Conservation (phyloP, 1,284 basidiomycete genomes). For the Entoloma clypeatum region DNA sequence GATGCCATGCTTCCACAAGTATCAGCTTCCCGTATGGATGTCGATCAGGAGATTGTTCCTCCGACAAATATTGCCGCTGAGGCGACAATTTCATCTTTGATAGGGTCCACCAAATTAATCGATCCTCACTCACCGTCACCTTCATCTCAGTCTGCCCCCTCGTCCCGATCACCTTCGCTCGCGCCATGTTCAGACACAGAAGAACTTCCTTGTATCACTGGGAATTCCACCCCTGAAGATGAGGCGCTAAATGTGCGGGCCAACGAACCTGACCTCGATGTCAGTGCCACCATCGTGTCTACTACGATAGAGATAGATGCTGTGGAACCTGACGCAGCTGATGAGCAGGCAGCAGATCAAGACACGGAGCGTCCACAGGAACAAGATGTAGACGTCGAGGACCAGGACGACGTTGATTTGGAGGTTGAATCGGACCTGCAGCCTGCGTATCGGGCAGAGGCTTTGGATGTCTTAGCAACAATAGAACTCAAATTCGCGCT, state of each 20-base stretch:
- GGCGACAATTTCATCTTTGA: slow-evolving; percentile 46
- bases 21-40: slow-evolving; percentile 20
- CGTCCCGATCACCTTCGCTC: slow-evolving; percentile 45
- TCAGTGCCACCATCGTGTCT: slow-evolving; percentile 9
- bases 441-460: slow-evolving; percentile 74
- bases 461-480: slow-evolving; percentile 69
- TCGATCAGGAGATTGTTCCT: slow-evolving; percentile 38
- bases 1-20: slow-evolving; percentile 5
- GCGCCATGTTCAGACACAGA: slow-evolving; percentile 18
- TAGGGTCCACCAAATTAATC: slow-evolving; percentile 44
- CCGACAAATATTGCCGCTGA: slow-evolving; percentile 39
- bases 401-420: slow-evolving; percentile 36
- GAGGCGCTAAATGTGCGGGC: slow-evolving; percentile 17
- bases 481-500: slow-evolving; percentile 79
- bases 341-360: slow-evolving; percentile 28
- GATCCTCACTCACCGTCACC: slow-evolving; percentile 33
- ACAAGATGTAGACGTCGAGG: slow-evolving; percentile 22
- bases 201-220: slow-evolving; percentile 1
- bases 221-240: slow-evolving; percentile 8
- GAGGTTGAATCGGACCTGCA: slow-evolving; percentile 62
- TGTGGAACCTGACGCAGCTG: slow-evolving; percentile 28
- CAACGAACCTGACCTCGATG: slow-evolving; percentile 8
- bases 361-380: slow-evolving; percentile 27
- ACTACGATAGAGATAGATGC: slow-evolving; percentile 18
- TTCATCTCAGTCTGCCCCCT: slow-evolving; percentile 34